Base-by-base conservation (phyloP, 1,284 basidiomycete genomes). In the Boletus semigastroideus region DNA sequence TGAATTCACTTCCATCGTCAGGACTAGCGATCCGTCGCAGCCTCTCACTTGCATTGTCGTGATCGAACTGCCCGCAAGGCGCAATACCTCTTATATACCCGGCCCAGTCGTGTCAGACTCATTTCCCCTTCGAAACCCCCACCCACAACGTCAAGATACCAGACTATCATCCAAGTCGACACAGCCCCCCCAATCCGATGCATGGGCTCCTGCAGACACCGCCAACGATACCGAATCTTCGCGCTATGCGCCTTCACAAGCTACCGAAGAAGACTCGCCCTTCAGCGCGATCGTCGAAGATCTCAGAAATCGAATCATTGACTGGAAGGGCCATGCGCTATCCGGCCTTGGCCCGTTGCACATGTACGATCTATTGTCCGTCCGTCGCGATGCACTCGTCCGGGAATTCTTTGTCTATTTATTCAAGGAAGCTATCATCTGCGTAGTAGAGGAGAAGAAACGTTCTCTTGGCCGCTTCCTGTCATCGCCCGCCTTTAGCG, bases 361-460 rank as follows among this genome's bases (percentile, higher is more conserved):
- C 59, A 90, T 98, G 78, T 97, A 94, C 70, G 94, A 98, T 70
- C 78, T 93, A 42, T 75, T 98, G 28, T 85, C 84, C 41, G 93
- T 98, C 39, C 82, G 94, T 43, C 87, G 95, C 51, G 93, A 94
- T 61, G 74, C 85, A 11, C 84, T 94, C 50, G 86, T 94, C 25
- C 83, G 92, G 51, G 92, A 96, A 67, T 95, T 96, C 69, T 92
- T 88, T 66, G 92, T 98, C 52, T 98, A 98, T 72, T 82, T 99
- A 38, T 98, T 98, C 82, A 87, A 89, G 63, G 92, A 98, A 66
- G 96, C 96, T 11, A 87, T 99, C 54, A 93, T 98, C 55, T 99
- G 95, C 69, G 92, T 98, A 14, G 84, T 91, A 20, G 96, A 98
- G 68, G 95, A 98, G 72, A 90, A 88, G 74, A 94, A 92, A 64